Percentiles rank a stretch among this genome's conserved stretches.
Conservation (phyloP, 176 grass and related monocot genomes). For the Otatea glauca region DNA sequence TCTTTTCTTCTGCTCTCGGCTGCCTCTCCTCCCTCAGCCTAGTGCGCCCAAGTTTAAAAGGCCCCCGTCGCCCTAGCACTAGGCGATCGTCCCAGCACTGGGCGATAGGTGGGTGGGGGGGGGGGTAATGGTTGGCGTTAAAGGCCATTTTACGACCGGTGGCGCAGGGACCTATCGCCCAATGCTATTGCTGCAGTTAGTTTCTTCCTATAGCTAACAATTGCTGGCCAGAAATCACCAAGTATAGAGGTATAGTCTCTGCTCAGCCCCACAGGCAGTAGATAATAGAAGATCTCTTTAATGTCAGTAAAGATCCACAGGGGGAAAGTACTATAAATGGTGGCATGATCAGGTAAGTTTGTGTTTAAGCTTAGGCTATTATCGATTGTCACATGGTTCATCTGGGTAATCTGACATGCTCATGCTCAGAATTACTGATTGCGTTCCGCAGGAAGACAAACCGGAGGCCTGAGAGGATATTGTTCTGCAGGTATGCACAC, state of each 20-base stretch:
- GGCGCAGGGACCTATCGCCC: too few species aligned
- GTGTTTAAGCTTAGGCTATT: not conserved
- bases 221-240: constrained; percentile 72
- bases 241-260: constrained; percentile 66
- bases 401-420: constrained; percentile 11
- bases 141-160: too few species aligned
- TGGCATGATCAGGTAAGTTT: constrained; percentile 65
- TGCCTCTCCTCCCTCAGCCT: too few species aligned
- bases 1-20: too few species aligned
- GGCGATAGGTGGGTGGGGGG: too few species aligned
- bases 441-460: constrained; percentile 49
- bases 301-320: constrained; percentile 39
- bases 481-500: constrained; percentile 66
- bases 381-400: not conserved
- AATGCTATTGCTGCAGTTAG: constrained; percentile 84
- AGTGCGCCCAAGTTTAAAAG: too few species aligned
- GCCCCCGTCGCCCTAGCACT: too few species aligned
- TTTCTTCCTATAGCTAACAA: constrained; percentile 13
- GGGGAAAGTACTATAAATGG: constrained; percentile 6
- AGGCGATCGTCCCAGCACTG: too few species aligned
- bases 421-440: constrained; percentile 48
- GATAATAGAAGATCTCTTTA: constrained; percentile 65
- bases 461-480: constrained; percentile 49
- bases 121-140: too few species aligned
- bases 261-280: constrained; percentile 63